phyloP scores from a whole-genome alignment of 805 yeast genomes.

The Teunomyces panamensis region DNA sequence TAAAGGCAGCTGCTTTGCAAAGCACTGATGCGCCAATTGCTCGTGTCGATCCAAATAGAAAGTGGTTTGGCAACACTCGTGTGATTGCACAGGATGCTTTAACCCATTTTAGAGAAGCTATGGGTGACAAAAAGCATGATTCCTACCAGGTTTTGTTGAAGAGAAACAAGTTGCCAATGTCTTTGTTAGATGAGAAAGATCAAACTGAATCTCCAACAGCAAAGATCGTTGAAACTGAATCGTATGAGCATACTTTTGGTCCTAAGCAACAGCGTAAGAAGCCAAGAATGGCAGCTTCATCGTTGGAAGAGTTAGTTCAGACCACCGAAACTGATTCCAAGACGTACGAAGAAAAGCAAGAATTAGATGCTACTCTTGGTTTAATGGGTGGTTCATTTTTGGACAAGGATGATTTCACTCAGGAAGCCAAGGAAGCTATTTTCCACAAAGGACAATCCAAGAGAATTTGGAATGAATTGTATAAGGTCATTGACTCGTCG shows the following conservation, averaged over 20 bases:
- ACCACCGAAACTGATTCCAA: constrained; percentile 55
- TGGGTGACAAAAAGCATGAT: constrained; percentile 81
- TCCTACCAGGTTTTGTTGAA: constrained; percentile 80
- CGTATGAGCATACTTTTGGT: constrained; percentile 80
- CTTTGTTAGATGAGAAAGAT: constrained; percentile 84
- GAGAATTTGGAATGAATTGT: constrained; percentile 97
- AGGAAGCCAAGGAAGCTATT: constrained; percentile 92
- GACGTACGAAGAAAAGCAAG: constrained; percentile 69
- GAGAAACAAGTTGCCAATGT: constrained; percentile 94
- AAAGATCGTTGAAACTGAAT: constrained; percentile 84
- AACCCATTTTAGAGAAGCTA: constrained; percentile 88
- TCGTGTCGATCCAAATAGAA: constrained; percentile 90
- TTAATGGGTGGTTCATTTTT: constrained; percentile 65
- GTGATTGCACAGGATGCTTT: constrained; percentile 97
- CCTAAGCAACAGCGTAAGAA: constrained; percentile 93
- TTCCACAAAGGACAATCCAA: constrained; percentile 97
- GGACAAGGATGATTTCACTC: constrained; percentile 76
- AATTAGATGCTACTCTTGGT: constrained; percentile 71
- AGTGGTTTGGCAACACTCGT: constrained; percentile 97
- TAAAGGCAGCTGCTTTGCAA: constrained; percentile 85
- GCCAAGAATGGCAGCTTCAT: constrained; percentile 76
- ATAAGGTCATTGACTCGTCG: constrained; percentile 95
- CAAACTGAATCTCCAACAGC: constrained; percentile 72
- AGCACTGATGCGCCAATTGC: constrained; percentile 86
- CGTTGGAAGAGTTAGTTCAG: constrained; percentile 73